These are phyloP conservation scores for Bauhinia variegata DNA, from an alignment of 306 rosid genomes.

Conservation along the genomic window DNA sequence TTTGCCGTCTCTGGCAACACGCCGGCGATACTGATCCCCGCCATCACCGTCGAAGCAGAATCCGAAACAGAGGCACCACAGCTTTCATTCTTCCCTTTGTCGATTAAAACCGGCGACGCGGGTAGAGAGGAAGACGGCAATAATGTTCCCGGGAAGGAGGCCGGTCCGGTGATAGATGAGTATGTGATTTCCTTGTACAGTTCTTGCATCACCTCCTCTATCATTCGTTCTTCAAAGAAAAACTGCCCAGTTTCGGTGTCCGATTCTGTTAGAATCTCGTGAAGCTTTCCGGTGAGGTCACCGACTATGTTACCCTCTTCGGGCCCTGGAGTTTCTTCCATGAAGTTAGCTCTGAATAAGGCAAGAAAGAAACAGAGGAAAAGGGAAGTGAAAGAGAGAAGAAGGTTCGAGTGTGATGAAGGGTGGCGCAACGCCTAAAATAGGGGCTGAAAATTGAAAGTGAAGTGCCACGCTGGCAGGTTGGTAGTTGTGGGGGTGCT, in stretches of 20 bases:
- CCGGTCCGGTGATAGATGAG: neutral
- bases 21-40: constrained; percentile 4
- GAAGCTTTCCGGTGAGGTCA: neutral
- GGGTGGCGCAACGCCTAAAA: neutral
- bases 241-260: constrained; percentile 3
- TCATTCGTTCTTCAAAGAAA: constrained; percentile 33
- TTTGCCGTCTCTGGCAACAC: neutral
- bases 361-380: neutral
- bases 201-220: constrained; percentile 45
- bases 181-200: constrained; percentile 39
- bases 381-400: neutral
- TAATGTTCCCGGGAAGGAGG: no score
- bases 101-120: neutral
- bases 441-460: neutral
- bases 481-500: neutral
- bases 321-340: neutral
- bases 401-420: neutral
- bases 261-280: constrained; percentile 29
- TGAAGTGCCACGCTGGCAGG: neutral
- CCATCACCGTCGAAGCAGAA: constrained; percentile 7
- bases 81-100: constrained; percentile 15
- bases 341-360: neutral
- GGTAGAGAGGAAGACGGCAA: neutral
- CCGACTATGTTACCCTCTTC: constrained; percentile 7
- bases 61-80: constrained; percentile 34